Percentiles rank a stretch among this genome's conserved stretches.
These are phyloP conservation scores for Chytriomyces confervae DNA, from an alignment of 192 early-diverging fungal genomes.

Conservation along the genomic window DNA sequence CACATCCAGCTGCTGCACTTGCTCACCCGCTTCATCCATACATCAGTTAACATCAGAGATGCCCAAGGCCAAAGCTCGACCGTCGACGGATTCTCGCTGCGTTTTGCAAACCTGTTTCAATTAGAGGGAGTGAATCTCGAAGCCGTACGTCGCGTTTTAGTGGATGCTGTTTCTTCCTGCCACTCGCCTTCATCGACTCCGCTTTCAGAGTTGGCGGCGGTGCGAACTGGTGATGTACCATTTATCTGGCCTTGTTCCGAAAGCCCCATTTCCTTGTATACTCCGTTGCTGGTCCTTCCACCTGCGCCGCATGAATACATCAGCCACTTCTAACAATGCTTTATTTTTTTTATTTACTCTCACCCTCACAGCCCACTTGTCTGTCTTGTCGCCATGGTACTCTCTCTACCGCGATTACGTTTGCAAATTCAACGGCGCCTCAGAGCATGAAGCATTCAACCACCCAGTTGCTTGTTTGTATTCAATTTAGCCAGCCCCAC, in stretches of 20 bases:
- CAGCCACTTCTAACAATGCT: constrained; percentile 7
- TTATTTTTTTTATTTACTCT: too few relatives aligned
- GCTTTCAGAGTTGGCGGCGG: background rate
- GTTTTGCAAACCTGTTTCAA: constrained; percentile 63
- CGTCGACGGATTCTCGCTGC: constrained; percentile 69
- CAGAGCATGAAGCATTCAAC: constrained; percentile 93
- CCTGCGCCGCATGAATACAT: background rate
- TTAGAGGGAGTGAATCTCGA: constrained; percentile 61
- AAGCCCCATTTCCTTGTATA: too few relatives aligned
- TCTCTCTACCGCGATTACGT: constrained; percentile 70
- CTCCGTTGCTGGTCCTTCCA: too few relatives aligned
- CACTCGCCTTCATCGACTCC: background rate
- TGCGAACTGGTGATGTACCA: too few relatives aligned
- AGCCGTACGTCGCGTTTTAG: constrained; percentile 53
- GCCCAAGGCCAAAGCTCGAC: constrained; percentile 62
- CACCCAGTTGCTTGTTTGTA: constrained; percentile 85
- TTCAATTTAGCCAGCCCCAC: background rate
- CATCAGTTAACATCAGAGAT: constrained; percentile 58
- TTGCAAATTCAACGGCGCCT: constrained; percentile 65
- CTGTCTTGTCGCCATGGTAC: constrained; percentile 80
- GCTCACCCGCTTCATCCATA: background rate
- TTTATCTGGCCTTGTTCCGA: too few relatives aligned
- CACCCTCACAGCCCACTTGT: background rate
- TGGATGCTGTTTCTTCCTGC: constrained; percentile 49
- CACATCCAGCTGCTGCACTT: background rate